These are phyloP conservation scores for Dioscorea zingiberensis DNA, from an alignment of 106 monocot species.

Conservation along the genomic window DNA sequence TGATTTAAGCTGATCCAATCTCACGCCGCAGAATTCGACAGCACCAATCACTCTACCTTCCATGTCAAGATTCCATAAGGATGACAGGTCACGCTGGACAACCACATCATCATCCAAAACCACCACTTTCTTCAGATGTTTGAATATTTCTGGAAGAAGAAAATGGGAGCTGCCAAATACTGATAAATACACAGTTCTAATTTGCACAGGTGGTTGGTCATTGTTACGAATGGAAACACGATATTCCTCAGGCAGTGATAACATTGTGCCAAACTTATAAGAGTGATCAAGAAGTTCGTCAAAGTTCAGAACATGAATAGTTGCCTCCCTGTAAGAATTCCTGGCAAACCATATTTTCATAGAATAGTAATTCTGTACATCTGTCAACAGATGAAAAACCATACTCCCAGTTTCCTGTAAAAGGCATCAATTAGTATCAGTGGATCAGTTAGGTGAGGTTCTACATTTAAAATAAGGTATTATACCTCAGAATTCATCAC, in stretches of 20 bases:
- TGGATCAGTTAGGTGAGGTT: too few species aligned
- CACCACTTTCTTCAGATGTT: conserved; percentile 44
- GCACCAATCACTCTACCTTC: conserved; percentile 68
- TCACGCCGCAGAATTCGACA: conserved; percentile 38
- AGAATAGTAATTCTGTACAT: conserved; percentile 67
- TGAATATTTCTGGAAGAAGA: conserved; percentile 72
- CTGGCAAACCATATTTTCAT: conserved; percentile 76
- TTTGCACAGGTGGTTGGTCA: conserved; percentile 22
- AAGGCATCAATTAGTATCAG: neutral
- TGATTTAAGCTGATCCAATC: conserved; percentile 38
- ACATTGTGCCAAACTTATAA: conserved; percentile 6
- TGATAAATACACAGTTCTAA: conserved; percentile 50
- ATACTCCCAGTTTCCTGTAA: conserved; percentile 60
- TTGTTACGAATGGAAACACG: conserved; percentile 37
- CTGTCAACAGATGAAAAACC: conserved; percentile 75
- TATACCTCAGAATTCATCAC: conserved; percentile 71
- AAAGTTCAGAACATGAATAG: conserved; percentile 49
- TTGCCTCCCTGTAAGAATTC: conserved; percentile 48
- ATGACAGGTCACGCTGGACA: conserved; percentile 52
- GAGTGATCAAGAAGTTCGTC: conserved; percentile 29
- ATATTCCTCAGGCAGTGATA: conserved; percentile 67
- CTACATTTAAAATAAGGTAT: neutral
- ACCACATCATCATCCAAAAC: conserved; percentile 77
- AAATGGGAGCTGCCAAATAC: conserved; percentile 67
- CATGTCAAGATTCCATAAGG: conserved; percentile 62